Evolutionary conservation across 2,329 filamentous ascomycete genomes (phyloP).

Genomic region (Fusarium chuoi): DNA sequence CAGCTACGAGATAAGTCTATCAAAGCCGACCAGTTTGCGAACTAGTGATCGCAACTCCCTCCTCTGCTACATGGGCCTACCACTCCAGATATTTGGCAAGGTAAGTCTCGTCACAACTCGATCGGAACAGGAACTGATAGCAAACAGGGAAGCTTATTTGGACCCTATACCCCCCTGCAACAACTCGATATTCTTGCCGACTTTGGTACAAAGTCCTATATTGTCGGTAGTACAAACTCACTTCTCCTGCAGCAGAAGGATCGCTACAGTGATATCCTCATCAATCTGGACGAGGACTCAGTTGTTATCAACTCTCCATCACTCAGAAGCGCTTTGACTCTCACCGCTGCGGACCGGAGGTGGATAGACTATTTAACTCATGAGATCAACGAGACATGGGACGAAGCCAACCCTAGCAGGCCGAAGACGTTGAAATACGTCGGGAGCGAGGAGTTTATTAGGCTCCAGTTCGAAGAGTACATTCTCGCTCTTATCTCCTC

Average conservation of each 20-base stretch:
- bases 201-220: conserved; percentile 94
- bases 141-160: conserved; percentile 85
- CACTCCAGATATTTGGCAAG: conserved; percentile 94
- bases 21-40: conserved; percentile 83
- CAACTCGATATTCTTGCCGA: conserved; percentile 95
- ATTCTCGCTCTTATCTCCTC: conserved; percentile 87
- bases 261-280: conserved; percentile 93
- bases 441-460: conserved; percentile 96
- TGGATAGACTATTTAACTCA: conserved; percentile 98
- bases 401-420: conserved; percentile 85
- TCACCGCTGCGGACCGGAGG: conserved; percentile 87
- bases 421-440: conserved; percentile 97
- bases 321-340: conserved; percentile 76
- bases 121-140: conserved; percentile 21
- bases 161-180: conserved; percentile 95
- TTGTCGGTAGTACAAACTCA: conserved; percentile 97
- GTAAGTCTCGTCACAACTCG: conserved; percentile 52
- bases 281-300: conserved; percentile 91
- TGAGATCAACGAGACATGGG: conserved; percentile 96
- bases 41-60: conserved; percentile 93
- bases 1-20: conserved; percentile 78
- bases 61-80: conserved; percentile 92
- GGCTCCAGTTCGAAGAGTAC: conserved; percentile 97
- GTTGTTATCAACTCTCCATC: conserved; percentile 86
- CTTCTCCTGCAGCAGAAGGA: conserved; percentile 93